Evolutionary conservation across 768 basidiomycete species (phyloP).

Genomic region (Rhizopogon roseolus): DNA sequence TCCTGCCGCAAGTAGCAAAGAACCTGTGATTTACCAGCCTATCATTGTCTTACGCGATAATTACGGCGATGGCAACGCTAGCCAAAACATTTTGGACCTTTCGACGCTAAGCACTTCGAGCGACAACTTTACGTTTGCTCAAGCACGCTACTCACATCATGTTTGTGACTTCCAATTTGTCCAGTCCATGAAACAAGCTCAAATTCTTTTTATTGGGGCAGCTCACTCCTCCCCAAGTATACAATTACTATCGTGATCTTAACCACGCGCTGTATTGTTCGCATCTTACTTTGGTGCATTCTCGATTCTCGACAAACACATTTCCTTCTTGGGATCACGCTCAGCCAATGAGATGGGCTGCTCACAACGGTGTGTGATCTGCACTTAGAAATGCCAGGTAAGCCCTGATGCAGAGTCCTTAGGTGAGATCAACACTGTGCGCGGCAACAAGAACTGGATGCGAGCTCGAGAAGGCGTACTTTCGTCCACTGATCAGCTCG

Average conservation of each 20-base stretch:
- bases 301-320: conserved; percentile 98
- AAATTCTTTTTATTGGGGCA: conserved; percentile 58
- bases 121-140: conserved; percentile 92
- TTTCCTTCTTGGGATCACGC: conserved; percentile 99
- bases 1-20: conserved; percentile 92
- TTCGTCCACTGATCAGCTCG: conserved; percentile 88
- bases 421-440: conserved; percentile 99
- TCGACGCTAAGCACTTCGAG: conserved; percentile 89
- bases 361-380: conserved; percentile 81
- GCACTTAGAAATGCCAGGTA: conserved; percentile 12
- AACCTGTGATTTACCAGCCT: conserved; percentile 91
- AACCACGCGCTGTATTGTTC: conserved; percentile 94
- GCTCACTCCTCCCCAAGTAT: conserved; percentile 94
- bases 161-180: conserved; percentile 59
- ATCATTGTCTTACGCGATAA: conserved; percentile 89
- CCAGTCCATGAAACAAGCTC: conserved; percentile 35
- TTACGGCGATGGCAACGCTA: conserved; percentile 75
- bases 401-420: conserved; percentile 18
- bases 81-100: conserved; percentile 65
- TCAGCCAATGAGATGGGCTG: conserved; percentile 96
- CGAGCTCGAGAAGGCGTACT: conserved; percentile 94
- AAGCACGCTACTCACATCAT: conserved; percentile 97
- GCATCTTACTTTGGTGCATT: conserved; percentile 97
- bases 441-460: conserved; percentile 99
- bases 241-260: conserved; percentile 99